phyloP scores from a whole-genome alignment of 768 basidiomycete genomes.

The Xerocomus brunneocitrinus region DNA sequence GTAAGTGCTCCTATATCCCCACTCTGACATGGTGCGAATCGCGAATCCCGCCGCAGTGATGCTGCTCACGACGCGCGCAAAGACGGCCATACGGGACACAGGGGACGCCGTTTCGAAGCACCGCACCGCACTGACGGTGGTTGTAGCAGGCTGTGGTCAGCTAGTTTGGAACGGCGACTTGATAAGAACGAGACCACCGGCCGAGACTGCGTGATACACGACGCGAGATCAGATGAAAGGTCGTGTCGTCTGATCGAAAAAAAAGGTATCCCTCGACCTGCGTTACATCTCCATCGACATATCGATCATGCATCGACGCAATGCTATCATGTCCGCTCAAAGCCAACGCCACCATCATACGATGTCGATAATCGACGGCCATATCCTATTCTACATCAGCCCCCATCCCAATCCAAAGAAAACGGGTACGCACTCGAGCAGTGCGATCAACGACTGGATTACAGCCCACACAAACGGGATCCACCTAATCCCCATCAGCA shows the following conservation, averaged over 20 bases:
- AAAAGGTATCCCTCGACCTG: neutral
- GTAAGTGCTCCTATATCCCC: neutral
- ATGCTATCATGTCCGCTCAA: neutral
- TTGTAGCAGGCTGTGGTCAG: neutral
- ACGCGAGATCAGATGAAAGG: neutral
- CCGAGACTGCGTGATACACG: neutral
- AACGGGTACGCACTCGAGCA: conserved; percentile 33
- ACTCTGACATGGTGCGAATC: neutral
- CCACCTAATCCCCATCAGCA: conserved; percentile 29
- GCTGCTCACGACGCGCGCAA: neutral
- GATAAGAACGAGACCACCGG: neutral
- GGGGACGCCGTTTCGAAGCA: neutral
- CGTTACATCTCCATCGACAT: too few species aligned
- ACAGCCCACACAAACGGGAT: conserved; percentile 41
- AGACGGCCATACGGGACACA: neutral
- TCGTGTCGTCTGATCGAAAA: neutral
- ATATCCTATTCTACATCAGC: conserved; percentile 30
- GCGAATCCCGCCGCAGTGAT: neutral
- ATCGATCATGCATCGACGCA: too few species aligned
- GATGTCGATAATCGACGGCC: conserved; percentile 41
- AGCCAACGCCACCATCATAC: conserved; percentile 21
- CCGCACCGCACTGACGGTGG: neutral
- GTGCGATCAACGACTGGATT: conserved; percentile 37
- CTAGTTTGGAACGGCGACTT: conserved; percentile 1
- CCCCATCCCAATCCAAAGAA: neutral